Evolutionary conservation across 2,329 filamentous ascomycete species (phyloP).

Genomic region (Tolypocladium amazonense): DNA sequence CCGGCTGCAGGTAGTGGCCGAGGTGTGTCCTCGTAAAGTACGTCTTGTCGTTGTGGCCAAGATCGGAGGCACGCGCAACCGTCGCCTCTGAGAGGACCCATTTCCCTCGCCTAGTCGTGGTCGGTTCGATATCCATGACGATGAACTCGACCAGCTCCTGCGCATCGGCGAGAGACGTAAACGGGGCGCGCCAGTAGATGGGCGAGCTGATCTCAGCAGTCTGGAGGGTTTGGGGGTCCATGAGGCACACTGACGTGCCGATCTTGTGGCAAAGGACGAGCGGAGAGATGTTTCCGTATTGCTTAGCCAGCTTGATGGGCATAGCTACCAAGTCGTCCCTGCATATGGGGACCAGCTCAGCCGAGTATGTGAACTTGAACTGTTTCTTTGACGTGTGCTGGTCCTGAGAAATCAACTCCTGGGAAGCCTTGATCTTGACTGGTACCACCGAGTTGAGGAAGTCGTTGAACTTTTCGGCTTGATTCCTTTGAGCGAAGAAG

Average conservation of each 20-base stretch:
- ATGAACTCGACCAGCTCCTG: slow-evolving; percentile 85
- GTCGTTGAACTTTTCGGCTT: slow-evolving; percentile 86
- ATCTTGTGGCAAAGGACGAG: slow-evolving; percentile 79
- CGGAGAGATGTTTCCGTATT: slow-evolving; percentile 79
- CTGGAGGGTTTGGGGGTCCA: slow-evolving; percentile 87
- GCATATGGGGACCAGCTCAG: slow-evolving; percentile 86
- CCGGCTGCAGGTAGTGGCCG: slow-evolving; percentile 72
- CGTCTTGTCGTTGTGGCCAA: slow-evolving; percentile 75
- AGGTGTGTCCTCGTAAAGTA: slow-evolving; percentile 90
- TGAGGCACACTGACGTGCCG: slow-evolving; percentile 77
- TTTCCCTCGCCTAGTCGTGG: slow-evolving; percentile 65
- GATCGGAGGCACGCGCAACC: slow-evolving; percentile 74
- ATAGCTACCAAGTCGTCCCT: slow-evolving; percentile 95
- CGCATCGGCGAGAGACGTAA: slow-evolving; percentile 72
- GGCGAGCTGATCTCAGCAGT: slow-evolving; percentile 73
- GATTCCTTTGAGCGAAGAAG: slow-evolving; percentile 81
- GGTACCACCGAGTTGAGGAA: slow-evolving; percentile 78
- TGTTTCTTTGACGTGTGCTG: slow-evolving; percentile 81
- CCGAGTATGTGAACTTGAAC: slow-evolving; percentile 90
- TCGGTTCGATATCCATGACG: slow-evolving; percentile 83
- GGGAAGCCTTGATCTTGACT: slow-evolving; percentile 60
- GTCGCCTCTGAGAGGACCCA: slow-evolving; percentile 81
- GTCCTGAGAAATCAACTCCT: slow-evolving; percentile 89
- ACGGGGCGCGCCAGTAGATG: slow-evolving; percentile 86
- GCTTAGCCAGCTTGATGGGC: slow-evolving; percentile 79